Percentiles rank a stretch among this genome's conserved stretches.
Conservation (phyloP, 2,329 filamentous ascomycete genomes). For the Diaporthe caulivora region DNA sequence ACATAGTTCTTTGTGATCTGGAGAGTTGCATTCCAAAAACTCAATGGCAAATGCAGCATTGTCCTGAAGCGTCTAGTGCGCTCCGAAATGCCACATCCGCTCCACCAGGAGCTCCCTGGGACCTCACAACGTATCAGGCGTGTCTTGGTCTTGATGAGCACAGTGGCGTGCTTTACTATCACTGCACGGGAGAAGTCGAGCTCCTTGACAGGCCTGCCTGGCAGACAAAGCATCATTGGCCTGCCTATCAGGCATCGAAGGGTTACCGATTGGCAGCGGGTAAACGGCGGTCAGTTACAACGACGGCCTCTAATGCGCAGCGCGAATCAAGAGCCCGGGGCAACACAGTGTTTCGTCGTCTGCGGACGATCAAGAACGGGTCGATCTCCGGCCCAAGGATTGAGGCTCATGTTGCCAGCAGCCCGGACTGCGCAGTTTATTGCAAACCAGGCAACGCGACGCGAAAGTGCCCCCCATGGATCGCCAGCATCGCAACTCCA, state of each 20-base stretch:
- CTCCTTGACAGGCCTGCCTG: background rate
- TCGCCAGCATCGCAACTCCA: slow-evolving; percentile 37
- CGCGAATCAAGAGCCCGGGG: slow-evolving; percentile 26
- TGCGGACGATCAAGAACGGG: slow-evolving; percentile 7
- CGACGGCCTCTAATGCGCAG: slow-evolving; percentile 26
- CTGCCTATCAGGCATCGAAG: background rate
- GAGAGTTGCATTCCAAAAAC: slow-evolving; percentile 13
- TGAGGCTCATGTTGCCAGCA: slow-evolving; percentile 4
- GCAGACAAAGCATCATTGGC: background rate
- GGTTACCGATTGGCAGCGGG: slow-evolving; percentile 23
- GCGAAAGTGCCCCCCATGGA: slow-evolving; percentile 33
- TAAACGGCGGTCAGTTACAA: slow-evolving; percentile 40
- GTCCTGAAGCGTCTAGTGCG: background rate
- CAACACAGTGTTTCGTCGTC: slow-evolving; percentile 22
- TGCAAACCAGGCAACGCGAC: slow-evolving; percentile 27
- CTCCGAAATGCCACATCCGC: background rate
- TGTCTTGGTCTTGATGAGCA: background rate
- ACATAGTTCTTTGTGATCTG: slow-evolving; percentile 1
- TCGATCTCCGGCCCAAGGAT: slow-evolving; percentile 26
- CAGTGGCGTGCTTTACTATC: background rate
- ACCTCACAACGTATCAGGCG: background rate
- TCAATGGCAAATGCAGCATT: slow-evolving; percentile 20
- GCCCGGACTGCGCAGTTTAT: background rate
- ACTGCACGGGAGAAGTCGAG: background rate
- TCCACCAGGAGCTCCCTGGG: slow-evolving; percentile 3